phyloP scores from a whole-genome alignment of 1,284 basidiomycete species.

The Vanrija humicola region DNA sequence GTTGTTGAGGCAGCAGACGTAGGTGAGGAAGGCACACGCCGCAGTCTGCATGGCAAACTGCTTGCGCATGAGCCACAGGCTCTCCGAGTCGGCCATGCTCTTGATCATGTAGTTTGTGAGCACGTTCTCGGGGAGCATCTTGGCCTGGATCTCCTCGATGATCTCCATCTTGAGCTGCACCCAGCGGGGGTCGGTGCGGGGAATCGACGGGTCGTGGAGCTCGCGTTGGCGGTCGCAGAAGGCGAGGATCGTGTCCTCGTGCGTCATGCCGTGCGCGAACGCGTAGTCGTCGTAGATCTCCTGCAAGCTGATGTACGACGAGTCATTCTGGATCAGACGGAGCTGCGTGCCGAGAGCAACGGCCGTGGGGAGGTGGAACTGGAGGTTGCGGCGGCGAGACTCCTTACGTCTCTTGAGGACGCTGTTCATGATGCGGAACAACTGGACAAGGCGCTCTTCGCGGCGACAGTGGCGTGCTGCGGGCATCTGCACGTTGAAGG shows the following conservation, averaged over 20 bases:
- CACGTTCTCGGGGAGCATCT: conserved; percentile 87
- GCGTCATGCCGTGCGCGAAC: conserved; percentile 66
- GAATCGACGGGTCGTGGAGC: conserved; percentile 51
- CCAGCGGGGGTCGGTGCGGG: conserved; percentile 31
- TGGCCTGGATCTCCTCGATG: conserved; percentile 81
- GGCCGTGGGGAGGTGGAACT: conserved; percentile 85
- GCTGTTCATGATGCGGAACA: conserved; percentile 89
- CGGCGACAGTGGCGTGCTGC: conserved; percentile 81
- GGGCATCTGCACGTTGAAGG: conserved; percentile 89
- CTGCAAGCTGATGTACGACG: conserved; percentile 83
- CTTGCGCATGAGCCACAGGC: conserved; percentile 96
- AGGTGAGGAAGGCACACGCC: conserved; percentile 87
- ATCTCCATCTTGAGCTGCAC: conserved; percentile 66
- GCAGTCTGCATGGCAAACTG: conserved; percentile 91
- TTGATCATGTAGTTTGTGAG: conserved; percentile 82
- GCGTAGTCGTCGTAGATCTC: conserved; percentile 94
- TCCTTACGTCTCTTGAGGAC: conserved; percentile 85
- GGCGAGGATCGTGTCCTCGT: conserved; percentile 83
- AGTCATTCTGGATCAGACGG: conserved; percentile 85
- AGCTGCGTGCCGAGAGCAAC: conserved; percentile 80
- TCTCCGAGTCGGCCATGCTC: conserved; percentile 77
- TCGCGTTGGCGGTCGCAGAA: conserved; percentile 77
- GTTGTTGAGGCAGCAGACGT: conserved; percentile 77
- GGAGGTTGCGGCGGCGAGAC: conserved; percentile 83
- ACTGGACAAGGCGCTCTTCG: conserved; percentile 88